Evolutionary conservation across 148 eudicot genomes (phyloP).

Genomic region (Diospyros lotus): DNA sequence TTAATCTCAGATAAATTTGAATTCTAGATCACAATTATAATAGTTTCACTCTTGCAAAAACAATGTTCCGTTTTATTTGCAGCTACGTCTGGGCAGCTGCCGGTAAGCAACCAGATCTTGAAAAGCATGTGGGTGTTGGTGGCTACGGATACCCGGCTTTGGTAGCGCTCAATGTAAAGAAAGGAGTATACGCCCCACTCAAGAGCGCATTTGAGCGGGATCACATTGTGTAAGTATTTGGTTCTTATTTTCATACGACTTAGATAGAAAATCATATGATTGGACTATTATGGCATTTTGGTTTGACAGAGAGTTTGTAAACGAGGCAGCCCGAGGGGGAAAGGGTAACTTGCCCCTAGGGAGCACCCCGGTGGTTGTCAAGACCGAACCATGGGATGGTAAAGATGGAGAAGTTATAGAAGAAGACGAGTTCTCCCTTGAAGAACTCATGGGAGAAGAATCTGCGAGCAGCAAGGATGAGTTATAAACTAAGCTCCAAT

Average conservation of each 20-base stretch:
- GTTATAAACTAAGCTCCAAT: slow-evolving; percentile 22
- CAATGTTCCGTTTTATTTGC: slow-evolving; percentile 20
- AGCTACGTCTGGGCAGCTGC: slow-evolving; percentile 97
- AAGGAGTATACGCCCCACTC: slow-evolving; percentile 87
- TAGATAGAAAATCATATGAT: too few species aligned
- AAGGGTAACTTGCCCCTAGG: slow-evolving; percentile 77
- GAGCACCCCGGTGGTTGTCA: slow-evolving; percentile 45
- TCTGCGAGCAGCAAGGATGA: slow-evolving; percentile 46
- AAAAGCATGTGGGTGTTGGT: slow-evolving; percentile 87
- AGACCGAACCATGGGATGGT: slow-evolving; percentile 84
- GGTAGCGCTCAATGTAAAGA: slow-evolving; percentile 86
- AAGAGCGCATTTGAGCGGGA: slow-evolving; percentile 79
- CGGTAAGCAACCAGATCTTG: slow-evolving; percentile 92
- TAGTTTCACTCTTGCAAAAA: too few species aligned
- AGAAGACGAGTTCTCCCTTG: slow-evolving; percentile 98
- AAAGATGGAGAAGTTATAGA: slow-evolving; percentile 88
- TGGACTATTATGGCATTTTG: slow-evolving; percentile 2
- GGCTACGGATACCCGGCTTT: slow-evolving; percentile 97
- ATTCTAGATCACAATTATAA: too few species aligned
- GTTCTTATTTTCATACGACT: not conserved
- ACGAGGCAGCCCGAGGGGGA: slow-evolving; percentile 86
- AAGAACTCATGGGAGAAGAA: slow-evolving; percentile 85
- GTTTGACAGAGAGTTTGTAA: slow-evolving; percentile 74
- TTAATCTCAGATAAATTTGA: too few species aligned
- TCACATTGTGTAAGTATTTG: slow-evolving; percentile 63